Evolutionary conservation across 306 rosid genomes (phyloP), one percentile per base, ranked within the genome.

Genomic region (Sindora glabra): DNA sequence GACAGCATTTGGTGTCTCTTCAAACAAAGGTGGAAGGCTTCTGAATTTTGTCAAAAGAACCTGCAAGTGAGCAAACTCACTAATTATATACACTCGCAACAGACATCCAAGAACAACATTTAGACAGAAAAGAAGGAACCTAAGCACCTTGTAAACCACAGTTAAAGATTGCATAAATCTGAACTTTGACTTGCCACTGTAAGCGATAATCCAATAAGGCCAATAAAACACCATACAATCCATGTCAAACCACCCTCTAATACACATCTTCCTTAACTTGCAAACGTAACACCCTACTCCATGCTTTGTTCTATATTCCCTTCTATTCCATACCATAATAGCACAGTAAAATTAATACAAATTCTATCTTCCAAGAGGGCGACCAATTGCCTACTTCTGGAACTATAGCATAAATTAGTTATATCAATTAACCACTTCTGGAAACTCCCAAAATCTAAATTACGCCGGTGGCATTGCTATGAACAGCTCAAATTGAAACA

Each of bases 21-120:
- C 87, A 36, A 89, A 92, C 84, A 89, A 84, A 0, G 99, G 99
- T 3, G 96, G 99, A 45, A 94, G 89, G 81, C 99, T 94, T 77
- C 77, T 77, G 72, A 89, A 89, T 69, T 68, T 82, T 58, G 90
- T 92, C 36, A 89, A 74, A 46, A 68, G 29, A 27, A 92, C 96
- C 99, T 92, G 72, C 58, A 76, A 56, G 40, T 9, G 39, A 70
- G 39, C 36, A 64, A 44, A 14, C 34, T 3, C 8, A 12, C 14
- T 13, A 38, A 55, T 36, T 42, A 25, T 22, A 19, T 40, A 29
- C 47, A 19, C 4, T 1, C 22, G 52, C 15, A 32, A 29, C 2
- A 41, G 29, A 51, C 24, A 32, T 27, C 36, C 45, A 71, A 14
- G 17, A 42, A 10, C 41, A 21, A 36, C 51, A 33, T 14, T 37